phyloP scores from a whole-genome alignment of 1,139 yeast genomes.

The Yamadazyma atmosphaerica region DNA sequence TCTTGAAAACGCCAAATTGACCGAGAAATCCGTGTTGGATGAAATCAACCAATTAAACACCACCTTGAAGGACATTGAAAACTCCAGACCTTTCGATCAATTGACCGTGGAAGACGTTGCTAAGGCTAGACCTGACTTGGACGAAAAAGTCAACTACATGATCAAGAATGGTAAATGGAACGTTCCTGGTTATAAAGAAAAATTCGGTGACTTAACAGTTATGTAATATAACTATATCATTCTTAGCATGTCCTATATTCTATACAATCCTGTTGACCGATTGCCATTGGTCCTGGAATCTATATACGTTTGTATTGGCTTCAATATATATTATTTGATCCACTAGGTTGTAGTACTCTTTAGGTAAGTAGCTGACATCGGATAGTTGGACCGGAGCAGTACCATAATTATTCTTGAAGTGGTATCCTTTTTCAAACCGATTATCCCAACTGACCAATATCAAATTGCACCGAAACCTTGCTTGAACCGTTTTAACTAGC shows the following conservation, averaged over 20 bases:
- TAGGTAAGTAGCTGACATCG: constrained; percentile 16
- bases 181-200: constrained; percentile 97
- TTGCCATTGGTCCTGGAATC: not conserved
- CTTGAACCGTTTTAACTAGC: constrained; percentile 10
- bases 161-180: constrained; percentile 97
- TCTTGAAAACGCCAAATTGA: constrained; percentile 89
- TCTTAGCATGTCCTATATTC: constrained; percentile 2
- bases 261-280: constrained; percentile 5
- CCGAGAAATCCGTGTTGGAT: constrained; percentile 83
- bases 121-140: constrained; percentile 96
- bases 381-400: not conserved
- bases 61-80: constrained; percentile 89
- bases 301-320: constrained; percentile 3
- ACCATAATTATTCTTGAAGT: not conserved
- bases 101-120: constrained; percentile 93
- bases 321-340: constrained; percentile 18
- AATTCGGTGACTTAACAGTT: constrained; percentile 93
- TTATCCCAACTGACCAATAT: constrained; percentile 36
- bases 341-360: constrained; percentile 15
- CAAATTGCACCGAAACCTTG: constrained; percentile 28
- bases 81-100: constrained; percentile 97
- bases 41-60: constrained; percentile 84
- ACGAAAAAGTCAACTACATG: constrained; percentile 92
- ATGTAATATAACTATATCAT: constrained; percentile 65
- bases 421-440: constrained; percentile 26